Percentiles rank a stretch among this genome's conserved stretches.
phyloP scores from a whole-genome alignment of 768 basidiomycete species.

The Boletus rufocinnamomeus region DNA sequence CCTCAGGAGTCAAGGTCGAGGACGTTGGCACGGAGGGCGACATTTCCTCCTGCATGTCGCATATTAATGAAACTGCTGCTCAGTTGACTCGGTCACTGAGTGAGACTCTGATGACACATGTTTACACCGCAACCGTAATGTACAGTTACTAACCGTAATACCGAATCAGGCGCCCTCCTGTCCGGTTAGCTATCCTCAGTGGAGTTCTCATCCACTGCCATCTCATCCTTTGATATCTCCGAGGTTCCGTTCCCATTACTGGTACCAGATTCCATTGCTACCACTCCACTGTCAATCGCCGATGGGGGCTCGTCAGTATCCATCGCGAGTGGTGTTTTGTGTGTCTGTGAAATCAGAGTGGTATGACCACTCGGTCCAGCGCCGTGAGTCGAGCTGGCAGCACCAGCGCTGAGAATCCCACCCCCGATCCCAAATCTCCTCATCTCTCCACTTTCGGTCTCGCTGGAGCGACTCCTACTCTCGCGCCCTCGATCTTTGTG shows the following conservation, averaged over 20 bases:
- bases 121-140: constrained; percentile 3
- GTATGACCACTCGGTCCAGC: constrained; percentile 75
- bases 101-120: constrained; percentile 19
- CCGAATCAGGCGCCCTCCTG: neutral
- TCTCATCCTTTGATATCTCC: constrained; percentile 28
- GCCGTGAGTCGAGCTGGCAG: constrained; percentile 58
- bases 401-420: constrained; percentile 69
- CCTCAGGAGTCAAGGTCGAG: constrained; percentile 59
- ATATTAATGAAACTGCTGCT: neutral
- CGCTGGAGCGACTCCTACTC: constrained; percentile 44
- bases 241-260: constrained; percentile 19
- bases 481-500: constrained; percentile 54
- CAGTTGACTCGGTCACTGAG: neutral
- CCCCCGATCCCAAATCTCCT: constrained; percentile 66
- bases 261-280: constrained; percentile 12
- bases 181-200: constrained; percentile 11
- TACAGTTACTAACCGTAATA: neutral
- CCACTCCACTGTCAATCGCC: constrained; percentile 21
- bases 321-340: constrained; percentile 32
- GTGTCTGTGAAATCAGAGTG: constrained; percentile 40
- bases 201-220: constrained; percentile 27
- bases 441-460: constrained; percentile 44
- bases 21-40: constrained; percentile 12
- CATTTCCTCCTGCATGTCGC: constrained; percentile 10
- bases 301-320: constrained; percentile 36